Evolutionary conservation across 2,329 filamentous ascomycete genomes (phyloP).

Genomic region (Monilinia laxa): DNA sequence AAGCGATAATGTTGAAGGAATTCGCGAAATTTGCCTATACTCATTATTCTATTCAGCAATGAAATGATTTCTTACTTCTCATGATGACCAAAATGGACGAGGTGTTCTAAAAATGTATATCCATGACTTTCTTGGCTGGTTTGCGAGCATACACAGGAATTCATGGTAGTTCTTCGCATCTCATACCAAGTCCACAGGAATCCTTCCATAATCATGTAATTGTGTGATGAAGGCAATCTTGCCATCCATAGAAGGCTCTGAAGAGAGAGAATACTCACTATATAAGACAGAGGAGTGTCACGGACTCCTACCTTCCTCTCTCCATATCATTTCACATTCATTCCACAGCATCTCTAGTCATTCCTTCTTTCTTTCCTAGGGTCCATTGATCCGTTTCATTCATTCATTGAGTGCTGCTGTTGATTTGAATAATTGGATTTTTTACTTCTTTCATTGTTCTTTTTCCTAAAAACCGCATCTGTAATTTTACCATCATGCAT

Average conservation of each 20-base stretch:
- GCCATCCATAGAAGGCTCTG: background rate
- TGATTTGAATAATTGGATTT: constrained; percentile 7
- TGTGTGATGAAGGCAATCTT: background rate
- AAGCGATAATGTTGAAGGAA: constrained; percentile 7
- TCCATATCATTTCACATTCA: constrained; percentile 20
- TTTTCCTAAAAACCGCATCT: background rate
- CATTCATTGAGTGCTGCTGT: constrained; percentile 11
- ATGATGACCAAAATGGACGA: background rate
- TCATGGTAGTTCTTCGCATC: constrained; percentile 3
- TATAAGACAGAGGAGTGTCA: constrained; percentile 17
- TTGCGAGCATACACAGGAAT: background rate
- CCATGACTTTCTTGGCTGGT: background rate
- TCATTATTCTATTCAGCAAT: constrained; percentile 3
- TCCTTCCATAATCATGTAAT: constrained; percentile 18
- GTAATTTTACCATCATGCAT: constrained; percentile 16
- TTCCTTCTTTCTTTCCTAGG: constrained; percentile 17
- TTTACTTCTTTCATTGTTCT: background rate
- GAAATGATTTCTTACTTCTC: background rate
- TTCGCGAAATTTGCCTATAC: constrained; percentile 1
- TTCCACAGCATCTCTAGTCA: constrained; percentile 15
- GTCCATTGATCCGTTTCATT: constrained; percentile 22
- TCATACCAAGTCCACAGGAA: constrained; percentile 3
- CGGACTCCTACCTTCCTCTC: background rate
- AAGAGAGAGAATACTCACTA: background rate
- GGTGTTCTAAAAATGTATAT: constrained; percentile 10